Evolutionary conservation across 257 asterid genomes (phyloP).

Genomic region (Scutellaria minor): DNA sequence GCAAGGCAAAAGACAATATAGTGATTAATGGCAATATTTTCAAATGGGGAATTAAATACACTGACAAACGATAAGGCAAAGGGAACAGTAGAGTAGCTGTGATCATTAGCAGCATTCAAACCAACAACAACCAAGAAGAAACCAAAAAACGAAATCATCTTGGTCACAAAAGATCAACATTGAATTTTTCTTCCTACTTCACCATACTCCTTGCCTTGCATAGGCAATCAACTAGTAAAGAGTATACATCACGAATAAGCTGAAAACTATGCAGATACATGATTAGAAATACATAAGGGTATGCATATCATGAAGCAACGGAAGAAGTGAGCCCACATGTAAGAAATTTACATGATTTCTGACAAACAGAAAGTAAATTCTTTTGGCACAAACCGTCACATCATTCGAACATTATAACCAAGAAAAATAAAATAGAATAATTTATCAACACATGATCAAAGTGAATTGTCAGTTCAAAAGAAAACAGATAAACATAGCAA

Average conservation of each 20-base stretch:
- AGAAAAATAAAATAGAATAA: not conserved
- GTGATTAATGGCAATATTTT: not conserved
- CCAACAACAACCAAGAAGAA: not conserved
- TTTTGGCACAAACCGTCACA: constrained; percentile 7
- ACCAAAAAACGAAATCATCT: constrained; percentile 2
- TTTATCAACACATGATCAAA: constrained; percentile 9
- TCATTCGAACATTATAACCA: constrained; percentile 20
- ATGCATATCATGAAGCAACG: not conserved
- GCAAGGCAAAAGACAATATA: not conserved
- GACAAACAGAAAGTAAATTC: constrained; percentile 2
- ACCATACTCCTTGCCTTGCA: not conserved
- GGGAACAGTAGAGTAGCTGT: not conserved
- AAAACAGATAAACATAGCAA: constrained; percentile 13
- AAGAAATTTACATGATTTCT: constrained; percentile 6
- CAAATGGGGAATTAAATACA: constrained; percentile 21
- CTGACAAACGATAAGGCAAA: not conserved
- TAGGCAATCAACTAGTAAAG: constrained; percentile 6
- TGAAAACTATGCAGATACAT: constrained; percentile 6
- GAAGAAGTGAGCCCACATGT: not conserved
- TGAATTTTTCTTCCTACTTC: not conserved
- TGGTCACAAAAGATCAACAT: not conserved
- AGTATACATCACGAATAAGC: constrained; percentile 1
- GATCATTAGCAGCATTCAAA: not conserved
- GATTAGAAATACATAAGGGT: not conserved
- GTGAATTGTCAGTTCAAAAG: constrained; percentile 9